Conservation (phyloP, 2,329 filamentous ascomycete species). For the Hymenoscyphus fructigenus region DNA sequence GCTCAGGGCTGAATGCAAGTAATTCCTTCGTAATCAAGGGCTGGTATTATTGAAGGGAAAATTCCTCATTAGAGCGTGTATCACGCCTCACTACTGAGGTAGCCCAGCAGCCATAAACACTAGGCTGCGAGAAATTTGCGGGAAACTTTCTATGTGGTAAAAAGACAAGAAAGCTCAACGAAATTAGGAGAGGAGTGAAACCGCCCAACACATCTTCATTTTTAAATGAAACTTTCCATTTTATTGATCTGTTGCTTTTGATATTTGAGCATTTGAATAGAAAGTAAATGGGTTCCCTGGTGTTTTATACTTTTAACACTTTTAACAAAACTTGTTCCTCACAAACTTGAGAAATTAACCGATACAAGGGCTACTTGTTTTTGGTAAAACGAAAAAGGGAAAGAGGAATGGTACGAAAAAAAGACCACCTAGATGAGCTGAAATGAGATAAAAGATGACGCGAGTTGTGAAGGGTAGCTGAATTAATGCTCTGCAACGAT, state of each 20-base stretch:
- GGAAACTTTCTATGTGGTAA: too few species aligned
- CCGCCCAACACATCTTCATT: too few species aligned
- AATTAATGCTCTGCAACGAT: neutral
- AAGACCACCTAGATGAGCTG: neutral
- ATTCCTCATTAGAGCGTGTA: neutral
- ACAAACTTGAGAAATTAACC: neutral
- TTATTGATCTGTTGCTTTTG: too few species aligned
- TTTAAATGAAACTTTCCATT: too few species aligned
- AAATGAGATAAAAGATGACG: neutral
- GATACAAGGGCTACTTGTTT: neutral
- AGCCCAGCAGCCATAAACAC: neutral
- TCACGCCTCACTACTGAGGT: neutral
- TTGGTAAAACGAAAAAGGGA: too few species aligned
- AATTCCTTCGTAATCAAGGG: neutral
- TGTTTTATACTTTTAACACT: neutral
- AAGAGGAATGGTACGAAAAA: neutral
- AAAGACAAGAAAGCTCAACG: too few species aligned
- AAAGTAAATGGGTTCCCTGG: neutral
- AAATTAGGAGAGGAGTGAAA: too few species aligned
- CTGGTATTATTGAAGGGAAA: neutral
- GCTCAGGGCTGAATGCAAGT: neutral
- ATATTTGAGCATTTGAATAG: too few species aligned
- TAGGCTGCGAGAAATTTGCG: neutral
- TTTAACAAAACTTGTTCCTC: too few species aligned
- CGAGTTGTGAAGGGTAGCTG: too few species aligned